phyloP scores from a whole-genome alignment of 2,329 filamentous ascomycete species.

The Metarhizium guizhouense region DNA sequence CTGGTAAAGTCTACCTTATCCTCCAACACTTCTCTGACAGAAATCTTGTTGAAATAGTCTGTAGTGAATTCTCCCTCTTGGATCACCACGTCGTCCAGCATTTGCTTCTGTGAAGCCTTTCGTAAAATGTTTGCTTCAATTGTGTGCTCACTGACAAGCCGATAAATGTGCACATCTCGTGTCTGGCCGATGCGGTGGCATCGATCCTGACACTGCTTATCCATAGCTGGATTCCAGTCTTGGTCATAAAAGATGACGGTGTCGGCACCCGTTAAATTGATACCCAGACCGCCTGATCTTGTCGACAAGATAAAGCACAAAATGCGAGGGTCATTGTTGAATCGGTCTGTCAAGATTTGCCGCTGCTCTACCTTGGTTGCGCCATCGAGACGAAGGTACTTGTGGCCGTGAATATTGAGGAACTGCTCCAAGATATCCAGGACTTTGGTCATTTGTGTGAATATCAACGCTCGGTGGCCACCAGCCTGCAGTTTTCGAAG shows the following conservation, averaged over 20 bases:
- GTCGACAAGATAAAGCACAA: conserved; percentile 93
- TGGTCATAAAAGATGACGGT: conserved; percentile 99
- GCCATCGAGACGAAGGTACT: conserved; percentile 93
- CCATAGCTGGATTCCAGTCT: conserved; percentile 99
- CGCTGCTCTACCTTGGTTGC: conserved; percentile 92
- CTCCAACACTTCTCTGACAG: conserved; percentile 58
- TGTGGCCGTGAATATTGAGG: conserved; percentile 93
- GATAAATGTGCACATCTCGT: conserved; percentile 95
- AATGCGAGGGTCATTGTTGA: conserved; percentile 90
- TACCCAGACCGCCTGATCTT: conserved; percentile 85
- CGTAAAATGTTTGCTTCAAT: conserved; percentile 97
- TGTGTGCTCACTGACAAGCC: conserved; percentile 83
- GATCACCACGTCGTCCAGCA: conserved; percentile 96
- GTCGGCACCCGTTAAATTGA: conserved; percentile 93
- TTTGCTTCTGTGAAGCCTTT: conserved; percentile 94
- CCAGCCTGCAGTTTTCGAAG: conserved; percentile 80
- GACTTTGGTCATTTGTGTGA: conserved; percentile 99
- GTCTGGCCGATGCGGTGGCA: conserved; percentile 97
- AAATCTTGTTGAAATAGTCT: conserved; percentile 83
- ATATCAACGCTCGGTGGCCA: conserved; percentile 90
- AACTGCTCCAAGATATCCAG: conserved; percentile 96
- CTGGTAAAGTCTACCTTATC: conserved; percentile 42
- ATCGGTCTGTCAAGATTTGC: conserved; percentile 89
- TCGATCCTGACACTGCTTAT: conserved; percentile 96
- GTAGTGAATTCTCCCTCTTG: conserved; percentile 98